phyloP scores from a whole-genome alignment of 129 eudicot species.

The Erigeron canadensis region DNA sequence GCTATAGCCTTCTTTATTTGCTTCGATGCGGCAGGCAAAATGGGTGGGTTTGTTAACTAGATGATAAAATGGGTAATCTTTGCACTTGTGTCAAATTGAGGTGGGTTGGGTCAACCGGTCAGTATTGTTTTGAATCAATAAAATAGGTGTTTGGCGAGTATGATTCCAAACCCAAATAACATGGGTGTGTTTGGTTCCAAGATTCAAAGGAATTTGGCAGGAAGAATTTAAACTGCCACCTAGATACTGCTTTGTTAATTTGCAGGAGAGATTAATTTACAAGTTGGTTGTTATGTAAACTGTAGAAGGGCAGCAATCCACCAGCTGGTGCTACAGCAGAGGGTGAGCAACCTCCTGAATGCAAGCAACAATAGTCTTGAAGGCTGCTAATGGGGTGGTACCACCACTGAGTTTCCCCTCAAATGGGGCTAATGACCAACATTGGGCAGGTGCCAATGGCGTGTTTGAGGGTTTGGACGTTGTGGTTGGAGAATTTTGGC shows the following conservation, averaged over 20 bases:
- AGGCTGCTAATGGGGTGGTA: constrained; percentile 5
- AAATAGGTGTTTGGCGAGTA: too few relatives aligned
- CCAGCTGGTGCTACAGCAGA: constrained; percentile 41
- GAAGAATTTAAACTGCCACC: not conserved
- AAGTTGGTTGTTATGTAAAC: constrained; percentile 7
- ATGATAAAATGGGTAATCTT: not conserved
- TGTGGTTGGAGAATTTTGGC: constrained; percentile 23
- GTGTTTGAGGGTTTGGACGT: constrained; percentile 22
- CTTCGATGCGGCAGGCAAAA: not conserved
- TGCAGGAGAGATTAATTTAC: constrained; percentile 3
- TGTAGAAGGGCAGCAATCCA: constrained; percentile 53
- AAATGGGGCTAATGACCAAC: too few relatives aligned
- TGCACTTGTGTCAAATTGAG: not conserved
- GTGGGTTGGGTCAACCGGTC: not conserved
- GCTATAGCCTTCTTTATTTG: not conserved
- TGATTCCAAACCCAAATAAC: too few relatives aligned
- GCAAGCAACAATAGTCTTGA: constrained; percentile 67
- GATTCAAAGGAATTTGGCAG: too few relatives aligned
- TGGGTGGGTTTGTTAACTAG: not conserved
- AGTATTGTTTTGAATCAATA: not conserved
- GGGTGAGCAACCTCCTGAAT: constrained; percentile 70
- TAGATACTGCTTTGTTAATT: not conserved
- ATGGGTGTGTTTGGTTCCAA: too few relatives aligned
- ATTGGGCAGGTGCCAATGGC: too few relatives aligned
- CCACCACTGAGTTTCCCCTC: too few relatives aligned